These are phyloP conservation scores for Cryomyces minteri DNA, from an alignment of 495 filamentous ascomycete species.

Conservation along the genomic window DNA sequence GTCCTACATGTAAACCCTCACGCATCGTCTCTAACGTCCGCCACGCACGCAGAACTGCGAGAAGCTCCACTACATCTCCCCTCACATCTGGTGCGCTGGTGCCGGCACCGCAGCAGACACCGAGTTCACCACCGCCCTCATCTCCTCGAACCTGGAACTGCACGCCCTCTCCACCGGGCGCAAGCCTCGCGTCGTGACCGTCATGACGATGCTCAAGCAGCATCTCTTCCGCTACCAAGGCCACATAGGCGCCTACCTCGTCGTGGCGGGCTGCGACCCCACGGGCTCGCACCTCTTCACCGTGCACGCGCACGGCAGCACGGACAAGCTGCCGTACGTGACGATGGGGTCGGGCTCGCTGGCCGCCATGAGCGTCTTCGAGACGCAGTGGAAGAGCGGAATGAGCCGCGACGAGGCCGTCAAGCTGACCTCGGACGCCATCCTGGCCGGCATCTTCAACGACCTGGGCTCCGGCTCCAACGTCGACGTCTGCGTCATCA, in stretches of 20 bases:
- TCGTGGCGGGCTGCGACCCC: constrained; percentile 93
- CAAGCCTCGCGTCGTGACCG: constrained; percentile 91
- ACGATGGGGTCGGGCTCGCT: constrained; percentile 96
- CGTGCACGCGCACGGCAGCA: constrained; percentile 95
- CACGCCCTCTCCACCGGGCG: constrained; percentile 90
- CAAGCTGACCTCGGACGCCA: constrained; percentile 66
- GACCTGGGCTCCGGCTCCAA: constrained; percentile 94
- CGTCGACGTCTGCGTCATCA: constrained; percentile 92
- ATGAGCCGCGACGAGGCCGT: constrained; percentile 69
- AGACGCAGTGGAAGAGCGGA: constrained; percentile 79
- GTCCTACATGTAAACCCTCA: not conserved
- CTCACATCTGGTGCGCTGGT: constrained; percentile 99
- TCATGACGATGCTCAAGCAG: constrained; percentile 99
- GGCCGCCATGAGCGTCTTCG: constrained; percentile 96
- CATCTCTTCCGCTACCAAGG: constrained; percentile 98
- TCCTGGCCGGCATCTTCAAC: constrained; percentile 97
- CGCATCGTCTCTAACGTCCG: not conserved
- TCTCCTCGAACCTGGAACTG: constrained; percentile 95
- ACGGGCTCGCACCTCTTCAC: constrained; percentile 95
- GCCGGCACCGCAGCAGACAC: constrained; percentile 97
- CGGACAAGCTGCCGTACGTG: constrained; percentile 97
- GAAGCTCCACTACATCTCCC: constrained; percentile 97
- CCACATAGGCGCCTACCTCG: constrained; percentile 94
- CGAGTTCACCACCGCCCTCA: constrained; percentile 96
- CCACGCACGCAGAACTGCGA: constrained; percentile 62